Conservation (phyloP, 495 filamentous ascomycete species). For the Cercophora samala region DNA sequence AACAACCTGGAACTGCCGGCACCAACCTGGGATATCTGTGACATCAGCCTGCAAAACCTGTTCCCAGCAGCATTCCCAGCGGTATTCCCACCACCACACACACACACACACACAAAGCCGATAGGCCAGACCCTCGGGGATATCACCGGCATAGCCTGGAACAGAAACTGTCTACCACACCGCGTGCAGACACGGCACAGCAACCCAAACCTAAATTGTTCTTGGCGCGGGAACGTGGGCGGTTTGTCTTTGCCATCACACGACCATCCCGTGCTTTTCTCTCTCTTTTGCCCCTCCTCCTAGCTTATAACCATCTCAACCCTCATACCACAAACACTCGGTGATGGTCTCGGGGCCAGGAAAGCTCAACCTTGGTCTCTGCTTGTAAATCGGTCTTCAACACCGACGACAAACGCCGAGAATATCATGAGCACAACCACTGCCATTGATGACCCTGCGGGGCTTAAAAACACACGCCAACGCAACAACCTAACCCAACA, state of each 20-base stretch:
- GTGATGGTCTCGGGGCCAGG: constrained; percentile 15
- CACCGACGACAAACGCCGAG: constrained; percentile 21
- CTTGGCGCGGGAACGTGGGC: constrained; percentile 17
- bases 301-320: neutral
- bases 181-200: constrained; percentile 11
- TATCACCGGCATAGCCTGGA: neutral
- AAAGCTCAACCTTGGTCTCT: constrained; percentile 25
- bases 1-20: neutral
- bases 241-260: constrained; percentile 8
- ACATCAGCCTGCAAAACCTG: constrained; percentile 5
- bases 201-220: constrained; percentile 9
- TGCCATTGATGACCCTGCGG: constrained; percentile 18
- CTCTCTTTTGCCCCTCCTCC: constrained; percentile 9
- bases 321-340: neutral
- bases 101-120: neutral
- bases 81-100: too few species aligned
- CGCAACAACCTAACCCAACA: constrained; percentile 15
- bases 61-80: too few species aligned
- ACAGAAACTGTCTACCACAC: neutral
- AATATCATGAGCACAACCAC: constrained; percentile 28
- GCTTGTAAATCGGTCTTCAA: constrained; percentile 28
- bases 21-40: constrained; percentile 6
- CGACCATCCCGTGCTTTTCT: constrained; percentile 2
- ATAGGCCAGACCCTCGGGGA: neutral
- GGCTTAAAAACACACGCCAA: constrained; percentile 29